Base-by-base conservation (phyloP, 176 grass and related monocot species). In the Guadua angustifolia region DNA sequence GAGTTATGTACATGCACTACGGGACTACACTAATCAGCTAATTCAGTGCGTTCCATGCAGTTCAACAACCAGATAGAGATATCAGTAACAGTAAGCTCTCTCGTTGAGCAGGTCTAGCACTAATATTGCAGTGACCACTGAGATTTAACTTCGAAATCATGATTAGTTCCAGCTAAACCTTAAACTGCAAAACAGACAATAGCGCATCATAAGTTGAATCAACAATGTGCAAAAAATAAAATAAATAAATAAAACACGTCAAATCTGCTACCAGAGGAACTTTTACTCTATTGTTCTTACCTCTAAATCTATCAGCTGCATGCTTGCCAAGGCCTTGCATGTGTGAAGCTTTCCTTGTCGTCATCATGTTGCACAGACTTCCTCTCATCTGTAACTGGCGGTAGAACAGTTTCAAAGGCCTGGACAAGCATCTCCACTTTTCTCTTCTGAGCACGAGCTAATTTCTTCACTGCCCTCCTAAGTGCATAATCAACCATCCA, bases 401-500 rank as follows among this genome's bases (percentile, higher is more conserved):
- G 96, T 9, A 91, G 32, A 43, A 95, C 92, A 18, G 81, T 88
- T 84, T 98, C 95, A 49, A 98, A 98, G 38, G 95, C 95, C 62
- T 92, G 88, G 15, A 98, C 95, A 56, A 98, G 89, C 79, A 95
- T 75, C 72, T 90, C 88, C n/a, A 98, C 88, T 49, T 94, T 93
- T 72, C 88, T 85, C 71, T 86, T 92, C 81, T 94, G 85, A 25
- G 83, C 93, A 17, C 87, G 85, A 5, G 80, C 89, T 9, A 99
- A 58, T 32, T 90, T 90, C 33, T 79, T 88, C 19, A 99, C 93
- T 0, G 85, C 79, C 81, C 86, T 95, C 69, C 86, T 81, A 59
- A 99, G 91, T 9, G 91, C 93, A 39, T 94, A 95, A 61, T 99
- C 96, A 5, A 99, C 86, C 96, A 95, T 90, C 89, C 89, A 99